Conservation (phyloP, 768 basidiomycete species). For the Lactarius sanguifluus region DNA sequence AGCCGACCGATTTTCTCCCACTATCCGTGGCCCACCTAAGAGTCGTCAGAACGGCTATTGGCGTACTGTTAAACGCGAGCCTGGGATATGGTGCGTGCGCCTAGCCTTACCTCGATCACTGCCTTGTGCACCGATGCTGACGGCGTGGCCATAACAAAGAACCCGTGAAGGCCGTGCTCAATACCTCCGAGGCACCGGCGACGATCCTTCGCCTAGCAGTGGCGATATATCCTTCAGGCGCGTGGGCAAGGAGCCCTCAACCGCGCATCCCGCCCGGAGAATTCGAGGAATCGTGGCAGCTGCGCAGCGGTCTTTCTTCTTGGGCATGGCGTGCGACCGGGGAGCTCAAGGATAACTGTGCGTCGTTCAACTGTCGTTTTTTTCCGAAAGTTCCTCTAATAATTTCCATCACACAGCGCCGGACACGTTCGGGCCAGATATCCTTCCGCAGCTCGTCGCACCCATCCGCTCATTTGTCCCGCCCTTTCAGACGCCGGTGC, state of each 20-base stretch:
- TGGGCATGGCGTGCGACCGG: constrained; percentile 81
- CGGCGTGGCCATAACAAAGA: constrained; percentile 44
- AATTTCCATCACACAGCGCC: constrained; percentile 40
- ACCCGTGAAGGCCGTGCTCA: constrained; percentile 65
- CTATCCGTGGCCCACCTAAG: constrained; percentile 64
- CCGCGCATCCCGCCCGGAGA: constrained; percentile 34
- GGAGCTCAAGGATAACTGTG: constrained; percentile 72
- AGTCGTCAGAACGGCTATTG: constrained; percentile 74
- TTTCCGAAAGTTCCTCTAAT: constrained; percentile 7
- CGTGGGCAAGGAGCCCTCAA: constrained; percentile 49
- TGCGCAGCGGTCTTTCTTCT: constrained; percentile 62
- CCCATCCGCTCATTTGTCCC: constrained; percentile 62
- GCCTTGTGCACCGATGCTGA: constrained; percentile 10
- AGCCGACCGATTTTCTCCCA: constrained; percentile 43
- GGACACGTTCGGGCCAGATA: constrained; percentile 59
- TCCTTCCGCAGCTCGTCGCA: constrained; percentile 61
- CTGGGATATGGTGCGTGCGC: constrained; percentile 74
- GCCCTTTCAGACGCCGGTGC: constrained; percentile 43
- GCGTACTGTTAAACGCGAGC: constrained; percentile 75
- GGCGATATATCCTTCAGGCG: constrained; percentile 69
- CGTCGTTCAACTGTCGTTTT: constrained; percentile 27
- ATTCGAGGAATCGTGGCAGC: constrained; percentile 58
- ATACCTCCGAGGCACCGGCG: constrained; percentile 63
- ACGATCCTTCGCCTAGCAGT: constrained; percentile 68
- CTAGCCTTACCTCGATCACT: not conserved